These are phyloP conservation scores for Combretum micranthum DNA, from an alignment of 345 rosid genomes.

Conservation along the genomic window DNA sequence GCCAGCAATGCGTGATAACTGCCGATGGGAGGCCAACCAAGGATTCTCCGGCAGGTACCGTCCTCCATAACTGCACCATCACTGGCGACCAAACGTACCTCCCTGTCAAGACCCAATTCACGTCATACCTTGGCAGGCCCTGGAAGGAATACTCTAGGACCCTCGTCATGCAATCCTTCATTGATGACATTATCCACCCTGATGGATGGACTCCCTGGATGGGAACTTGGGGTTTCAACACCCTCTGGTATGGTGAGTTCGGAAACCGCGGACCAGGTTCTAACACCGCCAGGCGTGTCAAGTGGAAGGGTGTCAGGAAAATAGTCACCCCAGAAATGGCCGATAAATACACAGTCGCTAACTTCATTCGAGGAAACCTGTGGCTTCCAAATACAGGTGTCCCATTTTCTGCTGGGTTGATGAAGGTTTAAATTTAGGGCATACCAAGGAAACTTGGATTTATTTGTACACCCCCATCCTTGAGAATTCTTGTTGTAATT, in stretches of 20 bases:
- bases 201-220: slow-evolving; percentile 69
- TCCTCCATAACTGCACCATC: slow-evolving; percentile 72
- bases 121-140: slow-evolving; percentile 67
- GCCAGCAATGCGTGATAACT: slow-evolving; percentile 49
- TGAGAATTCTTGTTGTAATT: too few relatives aligned
- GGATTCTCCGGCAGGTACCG: slow-evolving; percentile 35
- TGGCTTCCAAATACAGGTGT: slow-evolving; percentile 45
- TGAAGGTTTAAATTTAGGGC: slow-evolving; percentile 2
- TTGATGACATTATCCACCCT: slow-evolving; percentile 44
- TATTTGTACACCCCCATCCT: too few relatives aligned
- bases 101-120: slow-evolving; percentile 23
- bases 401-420: slow-evolving; percentile 32
- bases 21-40: slow-evolving; percentile 52
- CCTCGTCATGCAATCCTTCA: slow-evolving; percentile 53
- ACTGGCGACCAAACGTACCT: slow-evolving; percentile 29
- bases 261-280: slow-evolving; percentile 73
- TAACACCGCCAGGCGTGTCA: slow-evolving; percentile 26
- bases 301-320: slow-evolving; percentile 59
- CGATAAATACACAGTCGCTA: slow-evolving; percentile 23
- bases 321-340: slow-evolving; percentile 21
- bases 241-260: slow-evolving; percentile 49
- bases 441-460: too few relatives aligned
- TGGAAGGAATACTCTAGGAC: slow-evolving; percentile 53
- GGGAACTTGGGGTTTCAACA: slow-evolving; percentile 34
- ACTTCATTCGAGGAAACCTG: slow-evolving; percentile 27